These are phyloP conservation scores for Medakamo hakoo DNA, from an alignment of 139 green algal genomes.

Conservation along the genomic window DNA sequence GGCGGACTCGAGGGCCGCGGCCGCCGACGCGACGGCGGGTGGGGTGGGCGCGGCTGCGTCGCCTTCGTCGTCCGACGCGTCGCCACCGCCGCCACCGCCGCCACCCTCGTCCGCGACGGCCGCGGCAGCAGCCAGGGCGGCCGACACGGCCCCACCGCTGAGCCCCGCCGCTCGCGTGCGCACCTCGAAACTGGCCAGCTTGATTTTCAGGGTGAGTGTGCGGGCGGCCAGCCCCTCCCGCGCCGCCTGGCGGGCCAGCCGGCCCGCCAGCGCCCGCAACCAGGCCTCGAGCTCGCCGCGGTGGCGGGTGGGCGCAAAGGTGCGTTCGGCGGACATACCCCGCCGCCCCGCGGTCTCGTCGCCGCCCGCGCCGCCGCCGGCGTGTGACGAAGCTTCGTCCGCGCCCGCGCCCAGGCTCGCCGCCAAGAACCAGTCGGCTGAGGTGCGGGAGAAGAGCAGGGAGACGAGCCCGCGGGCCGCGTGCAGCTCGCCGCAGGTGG, in stretches of 20 bases:
- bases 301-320: conserved; percentile 35
- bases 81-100: no score
- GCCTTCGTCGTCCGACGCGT: no score
- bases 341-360: conserved; percentile 45
- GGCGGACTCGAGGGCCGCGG: conserved; percentile 29
- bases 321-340: conserved; percentile 67
- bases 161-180: not conserved
- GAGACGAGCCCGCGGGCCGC: conserved; percentile 31
- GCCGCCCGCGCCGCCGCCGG: conserved; percentile 10
- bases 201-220: conserved; percentile 77
- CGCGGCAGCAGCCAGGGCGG: no score
- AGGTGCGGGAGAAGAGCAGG: conserved; percentile 37
- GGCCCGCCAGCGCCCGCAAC: conserved; percentile 38
- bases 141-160: no score
- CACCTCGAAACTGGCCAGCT: conserved; percentile 50
- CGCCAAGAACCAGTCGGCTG: conserved; percentile 41
- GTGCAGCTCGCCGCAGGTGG: conserved; percentile 40
- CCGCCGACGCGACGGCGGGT: no score
- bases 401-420: conserved; percentile 1
- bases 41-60: no score
- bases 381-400: conserved; percentile 30
- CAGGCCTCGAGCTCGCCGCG: conserved; percentile 32
- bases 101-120: no score
- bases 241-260: conserved; percentile 48
- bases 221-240: conserved; percentile 44